A percentile compares a stretch with the other conserved stretches of the same genome.
These are phyloP conservation scores for Sporothrix sp. DNA, from an alignment of 2,329 filamentous ascomycete species.

Conservation along the genomic window DNA sequence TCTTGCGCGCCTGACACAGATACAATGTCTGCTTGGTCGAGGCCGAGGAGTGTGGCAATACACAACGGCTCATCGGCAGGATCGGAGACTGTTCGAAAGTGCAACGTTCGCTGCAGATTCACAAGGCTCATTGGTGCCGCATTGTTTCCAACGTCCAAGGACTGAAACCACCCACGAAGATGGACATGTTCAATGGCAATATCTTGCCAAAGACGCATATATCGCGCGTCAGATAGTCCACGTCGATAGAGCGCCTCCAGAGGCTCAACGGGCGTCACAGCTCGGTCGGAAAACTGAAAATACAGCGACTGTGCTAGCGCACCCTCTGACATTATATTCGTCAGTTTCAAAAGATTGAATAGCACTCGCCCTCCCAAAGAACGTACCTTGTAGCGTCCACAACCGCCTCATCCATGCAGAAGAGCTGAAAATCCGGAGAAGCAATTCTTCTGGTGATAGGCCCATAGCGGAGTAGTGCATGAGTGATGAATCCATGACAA, in stretches of 20 bases:
- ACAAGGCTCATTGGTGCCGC: not conserved
- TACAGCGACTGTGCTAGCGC: constrained; percentile 5
- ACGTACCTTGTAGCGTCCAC: not conserved
- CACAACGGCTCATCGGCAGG: constrained; percentile 7
- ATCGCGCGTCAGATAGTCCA: not conserved
- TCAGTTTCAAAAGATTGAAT: not conserved
- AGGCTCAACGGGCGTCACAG: not conserved
- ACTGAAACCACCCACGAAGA: not conserved
- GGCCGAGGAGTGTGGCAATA: constrained; percentile 1
- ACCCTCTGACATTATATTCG: not conserved
- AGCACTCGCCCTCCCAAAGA: too few relatives aligned
- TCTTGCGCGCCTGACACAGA: not conserved
- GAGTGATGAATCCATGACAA: constrained; percentile 27
- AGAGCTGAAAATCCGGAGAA: constrained; percentile 5
- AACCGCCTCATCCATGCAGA: constrained; percentile 1
- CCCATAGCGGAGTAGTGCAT: constrained; percentile 16
- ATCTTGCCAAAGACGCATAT: constrained; percentile 7
- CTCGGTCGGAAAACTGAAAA: constrained; percentile 6
- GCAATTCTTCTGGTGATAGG: not conserved
- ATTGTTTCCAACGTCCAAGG: not conserved
- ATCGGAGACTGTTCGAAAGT: constrained; percentile 8
- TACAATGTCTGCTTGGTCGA: not conserved
- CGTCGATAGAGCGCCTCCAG: not conserved
- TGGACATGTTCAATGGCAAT: constrained; percentile 1
- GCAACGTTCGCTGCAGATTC: not conserved